Conservation (phyloP, 106 monocot genomes). For the Dendrobium officinale region DNA sequence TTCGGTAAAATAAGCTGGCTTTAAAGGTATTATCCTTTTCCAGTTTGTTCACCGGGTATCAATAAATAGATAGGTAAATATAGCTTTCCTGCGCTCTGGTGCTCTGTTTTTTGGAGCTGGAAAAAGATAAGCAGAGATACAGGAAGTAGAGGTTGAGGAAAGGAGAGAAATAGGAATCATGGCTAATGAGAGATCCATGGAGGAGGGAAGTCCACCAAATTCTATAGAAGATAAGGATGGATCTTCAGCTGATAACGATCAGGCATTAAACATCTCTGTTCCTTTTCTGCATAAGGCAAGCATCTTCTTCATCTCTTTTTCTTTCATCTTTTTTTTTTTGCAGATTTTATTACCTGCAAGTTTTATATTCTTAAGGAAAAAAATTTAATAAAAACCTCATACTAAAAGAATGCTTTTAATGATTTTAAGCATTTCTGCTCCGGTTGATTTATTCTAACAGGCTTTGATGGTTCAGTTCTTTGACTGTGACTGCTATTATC, state of each 20-base stretch:
- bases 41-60: no score
- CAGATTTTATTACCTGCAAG: background rate
- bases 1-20: background rate
- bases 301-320: background rate
- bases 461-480: no score
- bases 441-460: no score
- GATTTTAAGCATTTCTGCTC: no score
- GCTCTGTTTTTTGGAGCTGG: background rate
- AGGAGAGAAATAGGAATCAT: slow-evolving; percentile 6
- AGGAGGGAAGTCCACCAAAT: slow-evolving; percentile 16
- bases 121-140: slow-evolving; percentile 12
- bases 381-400: no score
- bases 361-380: background rate
- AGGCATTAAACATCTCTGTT: slow-evolving; percentile 8
- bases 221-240: background rate
- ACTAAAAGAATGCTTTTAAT: no score
- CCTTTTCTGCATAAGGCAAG: slow-evolving; percentile 42
- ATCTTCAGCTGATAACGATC: background rate
- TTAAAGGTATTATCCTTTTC: no score
- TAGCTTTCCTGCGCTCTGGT: background rate
- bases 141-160: background rate
- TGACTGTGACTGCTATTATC: no score
- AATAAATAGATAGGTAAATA: background rate
- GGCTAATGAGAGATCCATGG: slow-evolving; percentile 17
- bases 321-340: background rate